phyloP scores from a whole-genome alignment of 352 stramenopile species.

The Pythium biforme region DNA sequence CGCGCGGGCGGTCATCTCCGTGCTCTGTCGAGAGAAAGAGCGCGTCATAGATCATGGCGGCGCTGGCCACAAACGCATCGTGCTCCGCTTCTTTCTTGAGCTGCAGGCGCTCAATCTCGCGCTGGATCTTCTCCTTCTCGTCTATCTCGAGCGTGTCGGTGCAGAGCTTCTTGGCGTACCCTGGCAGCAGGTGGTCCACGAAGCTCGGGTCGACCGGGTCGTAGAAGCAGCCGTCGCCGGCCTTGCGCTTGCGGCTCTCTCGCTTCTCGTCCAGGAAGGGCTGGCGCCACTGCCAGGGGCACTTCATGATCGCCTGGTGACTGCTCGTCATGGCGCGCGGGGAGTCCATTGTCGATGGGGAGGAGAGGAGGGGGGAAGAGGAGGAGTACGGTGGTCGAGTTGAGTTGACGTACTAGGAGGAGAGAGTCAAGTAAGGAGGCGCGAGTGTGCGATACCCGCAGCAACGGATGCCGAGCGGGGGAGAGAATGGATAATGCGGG shows the following conservation, averaged over 20 bases:
- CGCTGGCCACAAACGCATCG: conserved; percentile 25
- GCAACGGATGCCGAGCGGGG: background rate
- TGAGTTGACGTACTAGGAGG: conserved; percentile 5
- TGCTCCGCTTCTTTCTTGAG: conserved; percentile 60
- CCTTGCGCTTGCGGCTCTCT: conserved; percentile 81
- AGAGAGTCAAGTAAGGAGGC: conserved; percentile 4
- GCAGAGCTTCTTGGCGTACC: conserved; percentile 81
- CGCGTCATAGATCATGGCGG: conserved; percentile 36
- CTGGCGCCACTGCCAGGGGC: conserved; percentile 84
- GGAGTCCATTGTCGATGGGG: conserved; percentile 47
- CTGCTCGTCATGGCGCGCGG: conserved; percentile 41
- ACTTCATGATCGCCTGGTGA: conserved; percentile 88
- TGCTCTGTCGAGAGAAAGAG: conserved; percentile 26
- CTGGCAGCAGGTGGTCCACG: conserved; percentile 78
- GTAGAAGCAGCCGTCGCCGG: conserved; percentile 80
- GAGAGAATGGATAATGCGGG: conserved; percentile 16
- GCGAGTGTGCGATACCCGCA: background rate
- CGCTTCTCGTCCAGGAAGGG: conserved; percentile 83
- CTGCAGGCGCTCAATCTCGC: conserved; percentile 80
- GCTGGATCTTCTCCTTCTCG: conserved; percentile 81
- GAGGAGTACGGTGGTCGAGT: no score
- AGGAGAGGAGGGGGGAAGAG: background rate
- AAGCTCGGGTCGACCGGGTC: conserved; percentile 86
- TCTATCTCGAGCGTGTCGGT: conserved; percentile 62
- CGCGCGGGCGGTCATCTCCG: conserved; percentile 18